Conservation (phyloP, 345 rosid species). For the Rhodamnia argentea region DNA sequence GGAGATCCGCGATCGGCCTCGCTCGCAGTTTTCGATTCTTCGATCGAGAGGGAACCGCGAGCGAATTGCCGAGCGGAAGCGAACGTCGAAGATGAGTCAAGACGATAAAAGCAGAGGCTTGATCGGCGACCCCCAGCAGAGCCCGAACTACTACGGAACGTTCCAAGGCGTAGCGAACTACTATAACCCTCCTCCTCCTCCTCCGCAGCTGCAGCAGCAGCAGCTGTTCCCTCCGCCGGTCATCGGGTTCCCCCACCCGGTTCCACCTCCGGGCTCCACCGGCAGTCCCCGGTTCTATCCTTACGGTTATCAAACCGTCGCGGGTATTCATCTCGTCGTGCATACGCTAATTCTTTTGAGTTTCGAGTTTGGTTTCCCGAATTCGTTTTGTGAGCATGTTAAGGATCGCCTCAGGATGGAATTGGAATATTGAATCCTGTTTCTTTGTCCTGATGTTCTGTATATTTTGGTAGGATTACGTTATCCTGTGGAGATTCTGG, state of each 20-base stretch:
- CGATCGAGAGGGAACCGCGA: neutral
- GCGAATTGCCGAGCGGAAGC: neutral
- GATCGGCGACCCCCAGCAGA: slow-evolving; percentile 5
- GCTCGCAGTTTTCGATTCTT: neutral
- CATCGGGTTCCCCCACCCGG: slow-evolving; percentile 32
- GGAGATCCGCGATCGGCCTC: neutral
- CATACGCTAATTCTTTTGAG: neutral
- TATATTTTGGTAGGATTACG: neutral
- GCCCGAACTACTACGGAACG: slow-evolving; percentile 55
- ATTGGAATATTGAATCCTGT: neutral
- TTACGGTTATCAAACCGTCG: slow-evolving; percentile 34
- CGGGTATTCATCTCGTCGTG: slow-evolving; percentile 12
- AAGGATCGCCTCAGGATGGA: neutral
- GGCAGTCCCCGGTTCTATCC: slow-evolving; percentile 15
- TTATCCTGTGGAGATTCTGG: neutral
- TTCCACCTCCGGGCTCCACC: slow-evolving; percentile 17
- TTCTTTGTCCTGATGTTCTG: neutral
- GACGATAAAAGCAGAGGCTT: slow-evolving; percentile 28
- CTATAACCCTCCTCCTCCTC: slow-evolving; percentile 31
- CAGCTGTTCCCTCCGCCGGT: slow-evolving; percentile 25
- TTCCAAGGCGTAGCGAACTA: slow-evolving; percentile 87
- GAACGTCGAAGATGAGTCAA: slow-evolving; percentile 24
- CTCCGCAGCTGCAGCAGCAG: neutral
- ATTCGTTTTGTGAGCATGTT: neutral
- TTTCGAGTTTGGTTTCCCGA: neutral